Base-by-base conservation (phyloP, 495 filamentous ascomycete genomes). In the Hypoxylon cercidicola region DNA sequence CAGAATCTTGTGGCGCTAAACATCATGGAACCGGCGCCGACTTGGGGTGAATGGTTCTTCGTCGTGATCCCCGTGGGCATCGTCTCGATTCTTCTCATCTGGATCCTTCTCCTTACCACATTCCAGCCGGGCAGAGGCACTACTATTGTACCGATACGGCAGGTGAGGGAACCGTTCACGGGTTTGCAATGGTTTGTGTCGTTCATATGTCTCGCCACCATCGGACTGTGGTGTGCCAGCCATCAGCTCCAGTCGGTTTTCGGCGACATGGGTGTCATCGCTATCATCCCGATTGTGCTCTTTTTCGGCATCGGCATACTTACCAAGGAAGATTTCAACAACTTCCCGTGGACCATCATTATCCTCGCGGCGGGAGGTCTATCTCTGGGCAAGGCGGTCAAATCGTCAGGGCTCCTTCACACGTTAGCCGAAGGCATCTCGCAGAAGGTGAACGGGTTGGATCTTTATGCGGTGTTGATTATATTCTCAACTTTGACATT, bases 321-420 rank as follows among this genome's bases (percentile, higher is more conserved):
- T 11, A 99, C 93, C 23, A 99, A 99, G 75, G 95, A 98, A 78
- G 95, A 99, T 74, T 99, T 99, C 73, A 99, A 99, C 81, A 99
- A 99, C 72, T 99, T 99, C 78, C 89, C 97, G 30, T 99, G 95
- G 95, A 99, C 95, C 21, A 98, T 99, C 77, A 98, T 99, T 79
- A 97, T 99, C 69, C 88, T 99, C 16, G 95, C 95, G 0, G 95
- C 96, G 13, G 95, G 95, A 39, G 95, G 95, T 1, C 79, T 99
- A 10, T 90, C 93, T 4, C 88, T 99, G 1, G 95, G 95, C 39
- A 97, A 97, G 76, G 92, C 96, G 0, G 95, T 99, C 66, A 94
- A 91, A 49, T 93, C 89, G 8, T 97, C 93, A 0, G 95, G 95
- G 0, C 80, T 99, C n/a, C 83, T 99, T 52, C 90, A 97, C 69